A percentile compares a stretch with the other conserved stretches of the same genome.
Conservation (phyloP, 306 rosid genomes). For the Calophaca sinica region DNA sequence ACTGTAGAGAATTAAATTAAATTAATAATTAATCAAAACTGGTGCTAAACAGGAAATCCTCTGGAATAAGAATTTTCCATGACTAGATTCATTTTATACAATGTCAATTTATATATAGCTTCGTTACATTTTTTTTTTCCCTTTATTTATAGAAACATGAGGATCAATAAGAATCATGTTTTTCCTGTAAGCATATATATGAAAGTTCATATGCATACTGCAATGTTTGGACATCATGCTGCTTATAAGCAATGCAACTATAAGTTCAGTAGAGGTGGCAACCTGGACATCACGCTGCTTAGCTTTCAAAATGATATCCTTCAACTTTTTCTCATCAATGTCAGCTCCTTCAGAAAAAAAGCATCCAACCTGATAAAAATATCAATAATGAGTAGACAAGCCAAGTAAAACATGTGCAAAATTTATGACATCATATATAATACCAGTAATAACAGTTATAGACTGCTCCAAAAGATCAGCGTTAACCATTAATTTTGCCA, state of each 20-base stretch:
- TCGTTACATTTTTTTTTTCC: slow-evolving; percentile 25
- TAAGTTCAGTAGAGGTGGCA: slow-evolving; percentile 43
- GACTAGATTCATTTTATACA: slow-evolving; percentile 14
- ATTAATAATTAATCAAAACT: slow-evolving; percentile 39
- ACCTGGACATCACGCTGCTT: slow-evolving; percentile 70
- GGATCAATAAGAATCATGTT: slow-evolving; percentile 13
- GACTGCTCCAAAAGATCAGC: no score
- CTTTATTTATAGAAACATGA: slow-evolving; percentile 15
- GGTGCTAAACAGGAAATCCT: slow-evolving; percentile 36
- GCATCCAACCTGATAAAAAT: slow-evolving; percentile 71
- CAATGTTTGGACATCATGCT: not conserved
- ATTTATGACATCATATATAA: no score
- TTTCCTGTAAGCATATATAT: slow-evolving; percentile 4
- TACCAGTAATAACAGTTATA: no score
- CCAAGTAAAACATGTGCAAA: no score
- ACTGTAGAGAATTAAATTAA: slow-evolving; percentile 61
- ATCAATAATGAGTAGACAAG: no score
- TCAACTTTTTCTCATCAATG: slow-evolving; percentile 59
- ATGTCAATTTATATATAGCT: slow-evolving; percentile 24
- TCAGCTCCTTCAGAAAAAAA: slow-evolving; percentile 59
- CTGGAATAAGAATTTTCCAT: slow-evolving; percentile 22
- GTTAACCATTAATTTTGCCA: no score
- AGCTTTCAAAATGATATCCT: slow-evolving; percentile 55
- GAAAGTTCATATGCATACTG: slow-evolving; percentile 31
- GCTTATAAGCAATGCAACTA: slow-evolving; percentile 32